Evolutionary conservation across 2,329 filamentous ascomycete species (phyloP).

Genomic region (Hirsutella thompsonii): DNA sequence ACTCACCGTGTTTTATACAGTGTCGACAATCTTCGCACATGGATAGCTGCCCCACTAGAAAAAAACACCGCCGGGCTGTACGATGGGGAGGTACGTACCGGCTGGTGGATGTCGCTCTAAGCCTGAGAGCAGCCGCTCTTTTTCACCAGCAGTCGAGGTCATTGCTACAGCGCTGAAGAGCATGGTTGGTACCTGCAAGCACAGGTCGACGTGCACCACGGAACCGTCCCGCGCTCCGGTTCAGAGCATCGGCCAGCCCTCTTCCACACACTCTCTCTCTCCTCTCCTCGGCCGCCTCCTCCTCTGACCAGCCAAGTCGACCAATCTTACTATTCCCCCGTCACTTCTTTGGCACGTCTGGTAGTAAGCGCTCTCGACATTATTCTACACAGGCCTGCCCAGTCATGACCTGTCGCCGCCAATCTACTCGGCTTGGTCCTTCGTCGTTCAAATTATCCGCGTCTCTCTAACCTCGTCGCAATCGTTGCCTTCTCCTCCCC

Average conservation of each 20-base stretch:
- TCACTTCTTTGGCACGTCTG: slow-evolving; percentile 1
- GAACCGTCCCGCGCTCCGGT: slow-evolving; percentile 2
- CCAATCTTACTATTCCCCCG: neutral
- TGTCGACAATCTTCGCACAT: neutral
- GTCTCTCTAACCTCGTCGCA: slow-evolving; percentile 6
- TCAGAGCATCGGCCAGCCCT: slow-evolving; percentile 3
- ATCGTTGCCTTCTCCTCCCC: slow-evolving; percentile 1
- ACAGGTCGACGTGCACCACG: slow-evolving; percentile 1
- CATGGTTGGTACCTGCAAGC: neutral
- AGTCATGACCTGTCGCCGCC: slow-evolving; percentile 8
- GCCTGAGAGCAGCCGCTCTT: neutral
- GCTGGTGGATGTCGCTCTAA: neutral
- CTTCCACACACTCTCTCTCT: slow-evolving; percentile 1
- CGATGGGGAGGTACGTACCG: slow-evolving; percentile 1
- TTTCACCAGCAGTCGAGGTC: no score
- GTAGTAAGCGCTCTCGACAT: slow-evolving; percentile 3
- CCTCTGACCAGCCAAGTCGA: neutral
- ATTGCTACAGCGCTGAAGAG: neutral
- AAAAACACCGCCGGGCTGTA: neutral
- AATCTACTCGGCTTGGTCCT: slow-evolving; percentile 1
- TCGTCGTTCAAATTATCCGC: slow-evolving; percentile 3
- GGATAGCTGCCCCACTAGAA: neutral
- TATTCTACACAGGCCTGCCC: slow-evolving; percentile 2
- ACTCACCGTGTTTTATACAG: no score
- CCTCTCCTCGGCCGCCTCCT: slow-evolving; percentile 2